phyloP scores from a whole-genome alignment of 179 eudicot genomes.

The Drosera spatulata region DNA sequence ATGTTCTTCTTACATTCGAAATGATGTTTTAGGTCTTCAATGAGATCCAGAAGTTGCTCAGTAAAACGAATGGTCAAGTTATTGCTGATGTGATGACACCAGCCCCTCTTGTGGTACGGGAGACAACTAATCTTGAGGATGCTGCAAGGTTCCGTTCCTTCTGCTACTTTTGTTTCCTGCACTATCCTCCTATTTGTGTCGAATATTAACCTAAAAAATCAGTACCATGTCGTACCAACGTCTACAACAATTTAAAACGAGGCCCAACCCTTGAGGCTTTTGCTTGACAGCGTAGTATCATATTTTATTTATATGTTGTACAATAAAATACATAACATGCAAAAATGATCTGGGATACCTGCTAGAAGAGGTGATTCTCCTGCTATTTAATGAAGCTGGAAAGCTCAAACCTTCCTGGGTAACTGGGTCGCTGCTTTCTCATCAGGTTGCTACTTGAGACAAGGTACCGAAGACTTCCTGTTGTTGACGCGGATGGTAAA shows the following conservation, averaged over 20 bases:
- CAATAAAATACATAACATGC: too few species aligned
- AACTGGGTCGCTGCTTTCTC: background rate
- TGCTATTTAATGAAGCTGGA: too few species aligned
- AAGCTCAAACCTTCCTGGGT: too few species aligned
- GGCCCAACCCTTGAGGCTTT: too few species aligned
- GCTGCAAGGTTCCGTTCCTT: slow-evolving; percentile 57
- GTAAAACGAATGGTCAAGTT: slow-evolving; percentile 68
- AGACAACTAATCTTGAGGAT: slow-evolving; percentile 14
- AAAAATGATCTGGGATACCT: too few species aligned
- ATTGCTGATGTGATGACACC: slow-evolving; percentile 90
- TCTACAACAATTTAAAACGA: too few species aligned
- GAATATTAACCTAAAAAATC: too few species aligned
- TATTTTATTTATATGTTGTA: background rate
- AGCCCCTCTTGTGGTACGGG: slow-evolving; percentile 74
- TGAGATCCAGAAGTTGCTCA: slow-evolving; percentile 5
- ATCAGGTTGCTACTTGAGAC: slow-evolving; percentile 77
- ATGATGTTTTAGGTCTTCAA: slow-evolving; percentile 44
- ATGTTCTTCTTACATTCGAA: background rate
- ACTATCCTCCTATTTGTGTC: too few species aligned
- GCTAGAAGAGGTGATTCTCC: too few species aligned
- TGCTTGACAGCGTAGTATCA: background rate
- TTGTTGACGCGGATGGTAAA: slow-evolving; percentile 68
- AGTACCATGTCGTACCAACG: too few species aligned
- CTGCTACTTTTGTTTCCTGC: background rate
- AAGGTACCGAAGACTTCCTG: slow-evolving; percentile 76